phyloP scores from a whole-genome alignment of 163 green algal species.

The Scenedesmus sp. region DNA sequence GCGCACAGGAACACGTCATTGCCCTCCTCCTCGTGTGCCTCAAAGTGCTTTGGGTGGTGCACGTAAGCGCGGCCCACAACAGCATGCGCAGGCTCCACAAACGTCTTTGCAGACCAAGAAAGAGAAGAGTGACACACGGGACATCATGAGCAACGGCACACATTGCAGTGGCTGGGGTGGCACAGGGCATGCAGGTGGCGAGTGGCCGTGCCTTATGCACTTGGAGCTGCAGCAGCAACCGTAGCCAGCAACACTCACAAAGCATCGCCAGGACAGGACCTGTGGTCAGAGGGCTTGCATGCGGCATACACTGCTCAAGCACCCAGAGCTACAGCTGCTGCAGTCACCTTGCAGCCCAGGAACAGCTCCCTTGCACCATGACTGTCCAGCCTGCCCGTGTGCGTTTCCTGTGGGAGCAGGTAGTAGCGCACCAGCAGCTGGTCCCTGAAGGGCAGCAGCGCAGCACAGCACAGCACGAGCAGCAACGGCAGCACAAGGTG shows the following conservation, averaged over 20 bases:
- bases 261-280: no score
- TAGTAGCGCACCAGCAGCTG: slow-evolving; percentile 74
- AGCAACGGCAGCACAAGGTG: background rate
- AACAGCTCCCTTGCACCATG: slow-evolving; percentile 93
- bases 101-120: slow-evolving; percentile 26
- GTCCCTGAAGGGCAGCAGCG: slow-evolving; percentile 7
- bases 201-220: background rate
- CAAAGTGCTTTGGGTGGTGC: slow-evolving; percentile 31
- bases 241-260: no score
- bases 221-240: background rate
- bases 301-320: no score
- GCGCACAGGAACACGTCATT: slow-evolving; percentile 94
- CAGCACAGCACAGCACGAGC: background rate
- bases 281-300: no score
- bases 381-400: slow-evolving; percentile 83
- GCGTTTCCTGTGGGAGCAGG: slow-evolving; percentile 86
- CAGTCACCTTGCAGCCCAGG: slow-evolving; percentile 62
- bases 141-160: background rate
- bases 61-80: slow-evolving; percentile 55
- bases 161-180: background rate
- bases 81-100: slow-evolving; percentile 52
- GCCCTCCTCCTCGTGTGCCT: slow-evolving; percentile 51
- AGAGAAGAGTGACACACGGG: background rate
- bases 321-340: no score
- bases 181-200: background rate